phyloP scores from a whole-genome alignment of 352 stramenopile species.

The Saprolegnia parasitica region DNA sequence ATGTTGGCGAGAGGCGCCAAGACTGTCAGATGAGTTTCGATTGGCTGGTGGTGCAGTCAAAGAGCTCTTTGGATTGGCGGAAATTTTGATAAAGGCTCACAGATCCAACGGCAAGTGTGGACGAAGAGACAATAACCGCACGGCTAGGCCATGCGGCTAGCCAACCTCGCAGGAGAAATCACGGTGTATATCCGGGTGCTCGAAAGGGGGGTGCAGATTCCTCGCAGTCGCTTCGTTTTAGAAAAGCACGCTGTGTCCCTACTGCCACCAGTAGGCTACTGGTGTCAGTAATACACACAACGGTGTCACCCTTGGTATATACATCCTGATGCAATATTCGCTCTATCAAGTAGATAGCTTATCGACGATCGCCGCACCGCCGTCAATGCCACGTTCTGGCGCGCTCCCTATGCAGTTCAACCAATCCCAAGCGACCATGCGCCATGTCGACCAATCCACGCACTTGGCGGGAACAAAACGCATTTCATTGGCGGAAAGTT shows the following conservation, averaged over 20 bases:
- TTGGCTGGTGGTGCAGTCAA: conserved; percentile 11
- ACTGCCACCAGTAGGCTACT: too few species aligned
- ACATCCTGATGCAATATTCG: too few species aligned
- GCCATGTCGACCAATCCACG: not conserved
- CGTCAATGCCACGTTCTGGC: too few species aligned
- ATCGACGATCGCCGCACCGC: too few species aligned
- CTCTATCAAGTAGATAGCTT: too few species aligned
- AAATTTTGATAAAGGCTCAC: not conserved
- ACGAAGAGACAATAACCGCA: not conserved
- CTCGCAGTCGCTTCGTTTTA: too few species aligned
- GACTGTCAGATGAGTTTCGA: not conserved
- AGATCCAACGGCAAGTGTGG: not conserved
- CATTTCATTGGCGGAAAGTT: conserved; percentile 5
- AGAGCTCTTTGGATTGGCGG: conserved; percentile 13
- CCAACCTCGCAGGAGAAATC: too few species aligned
- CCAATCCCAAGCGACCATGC: not conserved
- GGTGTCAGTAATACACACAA: too few species aligned
- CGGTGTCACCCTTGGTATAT: too few species aligned
- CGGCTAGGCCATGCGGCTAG: not conserved
- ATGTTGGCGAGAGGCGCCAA: not conserved
- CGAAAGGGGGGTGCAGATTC: too few species aligned
- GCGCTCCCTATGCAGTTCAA: not conserved
- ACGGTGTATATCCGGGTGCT: too few species aligned
- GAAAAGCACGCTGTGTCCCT: too few species aligned
- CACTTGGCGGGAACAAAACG: conserved; percentile 2